Evolutionary conservation across 768 basidiomycete genomes (phyloP).

Genomic region (Megacollybia marginata): DNA sequence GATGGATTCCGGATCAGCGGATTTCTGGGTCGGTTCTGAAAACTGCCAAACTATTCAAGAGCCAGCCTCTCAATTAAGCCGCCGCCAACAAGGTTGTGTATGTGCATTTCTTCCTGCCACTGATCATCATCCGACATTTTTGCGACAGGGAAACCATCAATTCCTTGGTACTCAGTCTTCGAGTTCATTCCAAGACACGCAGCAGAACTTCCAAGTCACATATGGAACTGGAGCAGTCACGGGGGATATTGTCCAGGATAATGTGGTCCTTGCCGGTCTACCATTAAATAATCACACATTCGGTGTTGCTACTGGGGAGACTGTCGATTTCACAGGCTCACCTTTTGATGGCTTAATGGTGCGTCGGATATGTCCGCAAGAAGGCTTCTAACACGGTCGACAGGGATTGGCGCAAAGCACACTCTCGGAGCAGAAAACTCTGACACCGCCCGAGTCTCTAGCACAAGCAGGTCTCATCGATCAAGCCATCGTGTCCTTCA

Average conservation of each 20-base stretch:
- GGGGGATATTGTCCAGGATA: slow-evolving; percentile 58
- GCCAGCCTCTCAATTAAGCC: neutral
- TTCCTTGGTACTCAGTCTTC: slow-evolving; percentile 60
- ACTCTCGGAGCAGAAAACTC: slow-evolving; percentile 56
- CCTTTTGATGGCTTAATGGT: slow-evolving; percentile 72
- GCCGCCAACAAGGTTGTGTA: slow-evolving; percentile 3
- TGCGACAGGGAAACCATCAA: slow-evolving; percentile 46
- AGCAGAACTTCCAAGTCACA: slow-evolving; percentile 46
- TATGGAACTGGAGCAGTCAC: slow-evolving; percentile 68
- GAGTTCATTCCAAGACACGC: slow-evolving; percentile 50
- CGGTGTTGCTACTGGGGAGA: slow-evolving; percentile 58
- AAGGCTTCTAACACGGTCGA: neutral
- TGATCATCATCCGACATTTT: neutral
- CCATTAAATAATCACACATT: slow-evolving; percentile 52
- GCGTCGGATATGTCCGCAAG: neutral
- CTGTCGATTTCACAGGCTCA: slow-evolving; percentile 48
- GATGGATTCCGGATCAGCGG: slow-evolving; percentile 68
- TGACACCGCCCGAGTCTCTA: slow-evolving; percentile 69
- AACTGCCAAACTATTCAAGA: slow-evolving; percentile 33
- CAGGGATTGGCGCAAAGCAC: slow-evolving; percentile 12
- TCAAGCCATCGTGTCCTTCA: slow-evolving; percentile 69
- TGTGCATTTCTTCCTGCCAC: neutral
- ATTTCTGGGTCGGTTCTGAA: slow-evolving; percentile 59
- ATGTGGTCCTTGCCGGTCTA: slow-evolving; percentile 58
- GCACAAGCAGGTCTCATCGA: slow-evolving; percentile 47